Evolutionary conservation across 1,284 basidiomycete genomes (phyloP).

Genomic region (Naganishia sp.): DNA sequence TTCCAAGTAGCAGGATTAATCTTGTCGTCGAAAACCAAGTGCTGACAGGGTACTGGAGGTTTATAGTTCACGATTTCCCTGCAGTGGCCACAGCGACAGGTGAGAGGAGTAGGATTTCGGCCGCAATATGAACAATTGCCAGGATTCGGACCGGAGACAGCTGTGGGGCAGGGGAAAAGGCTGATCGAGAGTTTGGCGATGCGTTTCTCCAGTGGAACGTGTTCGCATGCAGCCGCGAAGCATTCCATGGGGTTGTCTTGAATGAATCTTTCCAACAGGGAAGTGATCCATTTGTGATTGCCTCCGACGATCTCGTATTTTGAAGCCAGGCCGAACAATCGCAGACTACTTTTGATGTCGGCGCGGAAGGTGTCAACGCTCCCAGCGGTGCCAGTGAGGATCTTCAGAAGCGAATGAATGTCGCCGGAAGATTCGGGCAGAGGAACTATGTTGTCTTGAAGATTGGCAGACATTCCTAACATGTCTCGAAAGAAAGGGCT

Average conservation of each 20-base stretch:
- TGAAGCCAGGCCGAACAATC: background rate
- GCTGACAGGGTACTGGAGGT: background rate
- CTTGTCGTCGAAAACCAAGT: too few species aligned
- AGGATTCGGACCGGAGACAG: too few species aligned
- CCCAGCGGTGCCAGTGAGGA: background rate
- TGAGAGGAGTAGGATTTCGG: background rate
- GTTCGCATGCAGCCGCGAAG: background rate
- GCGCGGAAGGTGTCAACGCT: background rate
- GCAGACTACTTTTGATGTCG: background rate
- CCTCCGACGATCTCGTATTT: background rate
- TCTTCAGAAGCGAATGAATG: background rate
- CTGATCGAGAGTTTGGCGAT: background rate
- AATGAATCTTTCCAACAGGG: background rate
- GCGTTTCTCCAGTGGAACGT: background rate
- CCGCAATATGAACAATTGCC: too few species aligned
- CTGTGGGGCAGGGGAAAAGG: background rate
- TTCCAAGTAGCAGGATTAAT: background rate
- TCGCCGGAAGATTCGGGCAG: background rate
- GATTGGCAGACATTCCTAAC: background rate
- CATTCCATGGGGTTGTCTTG: background rate
- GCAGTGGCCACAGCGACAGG: background rate
- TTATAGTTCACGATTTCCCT: background rate
- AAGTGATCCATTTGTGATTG: background rate
- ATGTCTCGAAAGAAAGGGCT: conserved; percentile 8
- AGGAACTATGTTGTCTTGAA: background rate